Evolutionary conservation across 1,284 basidiomycete species (phyloP).

Genomic region (Microbotryum lychnidis-dioicae): DNA sequence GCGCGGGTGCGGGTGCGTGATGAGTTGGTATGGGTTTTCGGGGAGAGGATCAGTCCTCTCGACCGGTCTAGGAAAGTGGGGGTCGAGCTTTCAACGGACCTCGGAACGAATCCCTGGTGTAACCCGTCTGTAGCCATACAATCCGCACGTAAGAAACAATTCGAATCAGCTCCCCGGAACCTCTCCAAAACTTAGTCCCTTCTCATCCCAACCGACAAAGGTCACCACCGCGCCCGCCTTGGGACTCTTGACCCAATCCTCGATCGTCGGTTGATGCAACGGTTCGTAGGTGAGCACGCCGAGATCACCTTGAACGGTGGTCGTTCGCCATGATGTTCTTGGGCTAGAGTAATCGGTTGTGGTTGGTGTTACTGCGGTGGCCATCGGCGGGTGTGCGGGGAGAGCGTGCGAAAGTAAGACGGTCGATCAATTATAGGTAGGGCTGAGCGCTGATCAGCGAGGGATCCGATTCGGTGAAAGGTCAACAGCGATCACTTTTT

Average conservation of each 20-base stretch:
- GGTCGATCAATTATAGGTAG: no score
- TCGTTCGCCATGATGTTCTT: not conserved
- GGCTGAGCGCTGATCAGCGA: no score
- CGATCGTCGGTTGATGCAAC: constrained; percentile 53
- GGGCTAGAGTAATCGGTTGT: no score
- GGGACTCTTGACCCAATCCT: constrained; percentile 53
- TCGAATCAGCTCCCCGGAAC: not conserved
- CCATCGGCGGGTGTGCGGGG: no score
- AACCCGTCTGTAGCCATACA: constrained; percentile 57
- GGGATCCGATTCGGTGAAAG: no score
- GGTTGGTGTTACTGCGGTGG: no score
- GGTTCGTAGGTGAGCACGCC: constrained; percentile 54
- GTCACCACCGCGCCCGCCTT: constrained; percentile 55
- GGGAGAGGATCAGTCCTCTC: no score
- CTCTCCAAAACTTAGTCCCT: no score
- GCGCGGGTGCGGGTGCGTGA: not conserved
- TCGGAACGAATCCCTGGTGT: constrained; percentile 58
- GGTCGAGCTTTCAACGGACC: constrained; percentile 38
- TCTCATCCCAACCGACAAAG: constrained; percentile 8
- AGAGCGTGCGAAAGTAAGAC: no score
- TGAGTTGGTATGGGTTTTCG: not conserved
- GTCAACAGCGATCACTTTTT: no score
- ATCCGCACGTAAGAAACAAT: constrained; percentile 15
- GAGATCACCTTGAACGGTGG: constrained; percentile 43
- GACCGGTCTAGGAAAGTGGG: constrained; percentile 37